phyloP scores from a whole-genome alignment of 2,329 filamentous ascomycete genomes.

The Seiridium unicorne region DNA sequence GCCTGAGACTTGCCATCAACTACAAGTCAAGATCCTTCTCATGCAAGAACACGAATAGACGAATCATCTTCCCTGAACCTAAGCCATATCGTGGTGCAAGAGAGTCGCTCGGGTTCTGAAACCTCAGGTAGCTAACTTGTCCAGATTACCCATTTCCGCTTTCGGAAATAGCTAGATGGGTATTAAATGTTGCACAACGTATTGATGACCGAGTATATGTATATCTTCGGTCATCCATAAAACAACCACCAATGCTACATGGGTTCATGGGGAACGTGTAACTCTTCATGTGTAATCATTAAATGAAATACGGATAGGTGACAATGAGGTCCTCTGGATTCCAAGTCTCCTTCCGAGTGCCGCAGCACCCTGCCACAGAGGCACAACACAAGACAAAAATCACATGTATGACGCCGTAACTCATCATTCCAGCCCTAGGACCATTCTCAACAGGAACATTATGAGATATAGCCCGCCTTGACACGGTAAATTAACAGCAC shows the following conservation, averaged over 20 bases:
- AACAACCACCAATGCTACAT: too few species aligned
- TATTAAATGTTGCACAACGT: too few species aligned
- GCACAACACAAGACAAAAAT: conserved; percentile 12
- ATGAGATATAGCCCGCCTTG: conserved; percentile 17
- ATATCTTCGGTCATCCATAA: not conserved
- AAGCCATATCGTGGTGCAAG: too few species aligned
- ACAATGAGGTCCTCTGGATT: conserved; percentile 9
- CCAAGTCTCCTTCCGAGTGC: conserved; percentile 6
- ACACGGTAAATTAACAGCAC: conserved; percentile 63
- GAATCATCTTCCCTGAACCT: too few species aligned
- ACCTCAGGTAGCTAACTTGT: too few species aligned
- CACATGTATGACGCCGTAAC: conserved; percentile 31
- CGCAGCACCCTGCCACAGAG: conserved; percentile 14
- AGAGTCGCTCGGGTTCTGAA: too few species aligned
- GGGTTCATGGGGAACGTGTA: not conserved
- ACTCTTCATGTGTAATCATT: not conserved
- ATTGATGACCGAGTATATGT: not conserved
- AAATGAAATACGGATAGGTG: conserved; percentile 4
- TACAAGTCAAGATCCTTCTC: too few species aligned
- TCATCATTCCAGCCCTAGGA: conserved; percentile 31
- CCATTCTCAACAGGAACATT: conserved; percentile 19
- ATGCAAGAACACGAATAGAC: too few species aligned
- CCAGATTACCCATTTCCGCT: too few species aligned
- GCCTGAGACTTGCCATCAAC: too few species aligned
- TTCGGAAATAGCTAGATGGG: too few species aligned